A percentile compares a stretch with the other conserved stretches of the same genome.
Conservation (phyloP, 768 basidiomycete species). For the Omphalotus guepiniiformis region DNA sequence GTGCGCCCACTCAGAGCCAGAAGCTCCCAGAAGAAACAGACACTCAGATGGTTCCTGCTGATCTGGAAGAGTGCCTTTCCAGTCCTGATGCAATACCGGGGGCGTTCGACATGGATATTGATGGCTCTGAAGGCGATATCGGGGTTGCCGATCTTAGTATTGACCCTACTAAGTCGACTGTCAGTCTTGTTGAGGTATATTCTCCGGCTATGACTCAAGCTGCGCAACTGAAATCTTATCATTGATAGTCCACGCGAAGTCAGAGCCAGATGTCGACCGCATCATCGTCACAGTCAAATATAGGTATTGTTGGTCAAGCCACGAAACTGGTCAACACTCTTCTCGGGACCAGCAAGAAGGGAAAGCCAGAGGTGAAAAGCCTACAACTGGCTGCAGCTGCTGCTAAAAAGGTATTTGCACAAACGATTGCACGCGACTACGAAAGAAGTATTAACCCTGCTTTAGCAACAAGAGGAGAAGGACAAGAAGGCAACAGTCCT, state of each 20-base stretch:
- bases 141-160: conserved; percentile 38
- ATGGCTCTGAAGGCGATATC: conserved; percentile 31
- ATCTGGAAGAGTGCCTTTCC: conserved; percentile 12
- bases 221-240: conserved; percentile 6
- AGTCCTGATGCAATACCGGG: conserved; percentile 20
- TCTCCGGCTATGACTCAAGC: conserved; percentile 5
- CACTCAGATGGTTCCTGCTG: conserved; percentile 4
- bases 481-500: conserved; percentile 73
- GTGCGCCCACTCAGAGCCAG: conserved; percentile 54
- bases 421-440: neutral
- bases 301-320: conserved; percentile 67
- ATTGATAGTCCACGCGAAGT: conserved; percentile 29
- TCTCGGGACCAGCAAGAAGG: conserved; percentile 66
- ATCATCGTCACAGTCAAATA: conserved; percentile 45
- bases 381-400: conserved; percentile 77
- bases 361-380: conserved; percentile 74
- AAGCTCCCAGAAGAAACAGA: conserved; percentile 24
- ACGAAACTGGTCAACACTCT: conserved; percentile 65
- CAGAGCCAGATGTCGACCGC: conserved; percentile 53
- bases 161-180: conserved; percentile 33
- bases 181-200: conserved; percentile 41
- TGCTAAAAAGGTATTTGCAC: conserved; percentile 75
- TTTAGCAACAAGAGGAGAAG: conserved; percentile 83
- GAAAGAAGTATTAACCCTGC: conserved; percentile 7
- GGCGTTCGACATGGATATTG: conserved; percentile 32